Conservation (phyloP, 1,284 basidiomycete species). For the Trichosporon inkin region DNA sequence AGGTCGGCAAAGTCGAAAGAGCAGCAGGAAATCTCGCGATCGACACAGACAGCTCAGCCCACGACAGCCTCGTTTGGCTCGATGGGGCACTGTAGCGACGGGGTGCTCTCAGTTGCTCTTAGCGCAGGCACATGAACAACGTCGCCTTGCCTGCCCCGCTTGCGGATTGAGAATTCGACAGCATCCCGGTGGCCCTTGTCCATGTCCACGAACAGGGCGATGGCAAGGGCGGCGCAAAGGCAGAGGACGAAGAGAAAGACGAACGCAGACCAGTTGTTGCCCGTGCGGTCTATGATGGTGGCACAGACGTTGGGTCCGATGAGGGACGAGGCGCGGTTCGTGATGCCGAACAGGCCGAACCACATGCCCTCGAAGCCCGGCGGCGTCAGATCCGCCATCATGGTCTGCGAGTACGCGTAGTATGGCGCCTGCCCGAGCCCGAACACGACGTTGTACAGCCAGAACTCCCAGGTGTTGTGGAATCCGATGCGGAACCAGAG, state of each 20-base stretch:
- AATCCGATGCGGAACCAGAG: constrained; percentile 74
- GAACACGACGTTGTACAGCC: constrained; percentile 60
- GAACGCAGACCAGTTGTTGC: constrained; percentile 62
- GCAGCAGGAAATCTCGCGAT: too few species aligned
- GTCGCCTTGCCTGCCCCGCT: constrained; percentile 22
- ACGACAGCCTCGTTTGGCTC: too few species aligned
- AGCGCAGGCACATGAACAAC: not conserved
- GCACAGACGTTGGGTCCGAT: constrained; percentile 76
- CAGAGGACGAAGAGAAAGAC: constrained; percentile 69
- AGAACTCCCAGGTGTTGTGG: constrained; percentile 79
- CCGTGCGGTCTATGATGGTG: constrained; percentile 59
- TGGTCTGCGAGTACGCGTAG: constrained; percentile 59
- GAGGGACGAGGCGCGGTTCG: constrained; percentile 74
- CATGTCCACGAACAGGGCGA: constrained; percentile 69
- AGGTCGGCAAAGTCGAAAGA: too few species aligned
- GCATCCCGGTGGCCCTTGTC: constrained; percentile 64
- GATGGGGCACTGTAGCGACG: too few species aligned
- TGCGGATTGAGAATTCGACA: constrained; percentile 42
- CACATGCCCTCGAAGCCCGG: constrained; percentile 81
- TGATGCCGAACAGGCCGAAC: constrained; percentile 75
- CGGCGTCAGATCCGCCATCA: constrained; percentile 66
- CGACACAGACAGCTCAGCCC: too few species aligned
- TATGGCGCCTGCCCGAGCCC: constrained; percentile 79
- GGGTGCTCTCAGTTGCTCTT: too few species aligned
- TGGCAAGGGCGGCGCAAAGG: constrained; percentile 57